phyloP scores from a whole-genome alignment of 495 filamentous ascomycete species.

The Arthonia radiata region DNA sequence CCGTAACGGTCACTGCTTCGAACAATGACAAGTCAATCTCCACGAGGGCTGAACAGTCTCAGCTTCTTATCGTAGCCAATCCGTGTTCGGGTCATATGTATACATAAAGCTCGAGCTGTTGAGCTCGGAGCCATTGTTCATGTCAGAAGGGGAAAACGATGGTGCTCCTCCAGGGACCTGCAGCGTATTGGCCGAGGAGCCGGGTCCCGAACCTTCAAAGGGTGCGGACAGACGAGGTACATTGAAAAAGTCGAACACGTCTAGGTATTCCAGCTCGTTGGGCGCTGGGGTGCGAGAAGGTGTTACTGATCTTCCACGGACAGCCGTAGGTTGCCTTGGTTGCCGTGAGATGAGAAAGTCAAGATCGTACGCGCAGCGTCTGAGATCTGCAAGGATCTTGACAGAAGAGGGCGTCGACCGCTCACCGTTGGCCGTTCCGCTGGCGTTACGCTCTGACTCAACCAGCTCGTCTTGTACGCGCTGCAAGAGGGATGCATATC shows the following conservation, averaged over 20 bases:
- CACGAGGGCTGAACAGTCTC: no score
- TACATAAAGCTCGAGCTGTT: no score
- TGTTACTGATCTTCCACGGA: slow-evolving; percentile 16
- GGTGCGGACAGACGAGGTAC: slow-evolving; percentile 57
- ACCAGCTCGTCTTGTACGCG: slow-evolving; percentile 65
- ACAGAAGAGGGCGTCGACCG: slow-evolving; percentile 59
- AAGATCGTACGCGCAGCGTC: slow-evolving; percentile 59
- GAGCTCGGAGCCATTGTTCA: no score
- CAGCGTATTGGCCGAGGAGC: no score
- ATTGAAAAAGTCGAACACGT: slow-evolving; percentile 88
- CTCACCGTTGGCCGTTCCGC: slow-evolving; percentile 13
- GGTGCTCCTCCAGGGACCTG: no score
- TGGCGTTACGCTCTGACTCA: slow-evolving; percentile 33
- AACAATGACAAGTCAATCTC: no score
- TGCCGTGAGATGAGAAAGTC: slow-evolving; percentile 72
- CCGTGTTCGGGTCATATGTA: no score
- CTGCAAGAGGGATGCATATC: slow-evolving; percentile 56
- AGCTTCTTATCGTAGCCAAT: no score
- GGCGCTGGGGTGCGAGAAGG: slow-evolving; percentile 37
- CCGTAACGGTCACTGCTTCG: no score
- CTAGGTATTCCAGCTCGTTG: slow-evolving; percentile 71
- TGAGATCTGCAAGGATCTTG: slow-evolving; percentile 72
- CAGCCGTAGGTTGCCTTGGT: slow-evolving; percentile 23
- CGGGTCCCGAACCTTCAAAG: no score
- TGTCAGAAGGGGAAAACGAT: no score